Evolutionary conservation across 768 basidiomycete species (phyloP).

Genomic region (Mycena indigotica): DNA sequence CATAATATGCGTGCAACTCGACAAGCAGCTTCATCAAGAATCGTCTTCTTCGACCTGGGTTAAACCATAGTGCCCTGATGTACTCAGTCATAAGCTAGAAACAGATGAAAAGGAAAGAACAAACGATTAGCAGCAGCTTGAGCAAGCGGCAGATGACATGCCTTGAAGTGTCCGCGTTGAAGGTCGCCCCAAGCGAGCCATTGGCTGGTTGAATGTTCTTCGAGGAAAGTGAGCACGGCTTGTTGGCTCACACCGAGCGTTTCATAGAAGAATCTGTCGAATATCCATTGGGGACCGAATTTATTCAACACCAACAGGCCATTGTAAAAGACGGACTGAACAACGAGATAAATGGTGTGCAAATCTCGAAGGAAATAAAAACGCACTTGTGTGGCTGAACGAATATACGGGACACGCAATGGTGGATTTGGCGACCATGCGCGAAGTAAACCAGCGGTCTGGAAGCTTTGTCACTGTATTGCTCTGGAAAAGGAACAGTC

Average conservation of each 20-base stretch:
- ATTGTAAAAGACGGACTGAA: constrained; percentile 64
- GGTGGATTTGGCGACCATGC: constrained; percentile 47
- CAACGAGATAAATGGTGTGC: constrained; percentile 10
- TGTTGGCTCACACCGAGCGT: constrained; percentile 59
- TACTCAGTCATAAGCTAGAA: constrained; percentile 59
- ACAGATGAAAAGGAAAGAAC: constrained; percentile 5
- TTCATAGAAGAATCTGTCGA: constrained; percentile 67
- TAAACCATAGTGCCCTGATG: constrained; percentile 64
- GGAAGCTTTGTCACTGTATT: background rate
- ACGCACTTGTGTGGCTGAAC: constrained; percentile 65
- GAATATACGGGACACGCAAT: constrained; percentile 54
- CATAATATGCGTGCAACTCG: constrained; percentile 69
- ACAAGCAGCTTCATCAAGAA: constrained; percentile 62
- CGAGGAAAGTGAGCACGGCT: constrained; percentile 41
- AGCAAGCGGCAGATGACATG: constrained; percentile 23
- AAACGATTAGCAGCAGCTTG: constrained; percentile 5
- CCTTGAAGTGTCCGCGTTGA: constrained; percentile 47
- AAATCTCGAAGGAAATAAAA: background rate
- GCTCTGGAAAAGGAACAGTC: background rate
- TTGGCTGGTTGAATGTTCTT: constrained; percentile 40
- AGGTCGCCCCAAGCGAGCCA: constrained; percentile 42
- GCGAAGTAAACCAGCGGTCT: constrained; percentile 55
- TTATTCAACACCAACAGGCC: constrained; percentile 54
- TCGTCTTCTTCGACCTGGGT: constrained; percentile 67
- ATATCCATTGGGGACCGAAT: constrained; percentile 54